These are phyloP conservation scores for Limonomyces culmigenus DNA, from an alignment of 1,284 basidiomycete species.

Conservation along the genomic window DNA sequence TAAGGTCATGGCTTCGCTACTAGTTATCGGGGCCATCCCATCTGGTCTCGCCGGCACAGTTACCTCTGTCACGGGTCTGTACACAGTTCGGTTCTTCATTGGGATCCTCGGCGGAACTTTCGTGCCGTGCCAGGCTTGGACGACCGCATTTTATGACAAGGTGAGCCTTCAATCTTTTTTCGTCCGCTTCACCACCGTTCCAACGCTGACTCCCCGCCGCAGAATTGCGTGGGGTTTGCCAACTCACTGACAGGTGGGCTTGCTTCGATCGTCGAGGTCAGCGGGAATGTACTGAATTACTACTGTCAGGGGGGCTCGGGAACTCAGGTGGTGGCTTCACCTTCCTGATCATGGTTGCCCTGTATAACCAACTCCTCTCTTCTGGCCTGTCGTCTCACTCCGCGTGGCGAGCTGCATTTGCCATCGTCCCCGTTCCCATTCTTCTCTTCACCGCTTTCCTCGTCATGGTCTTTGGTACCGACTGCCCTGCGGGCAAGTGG, in stretches of 20 bases:
- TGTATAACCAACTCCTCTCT: slow-evolving; percentile 26
- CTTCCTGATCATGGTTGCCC: slow-evolving; percentile 41
- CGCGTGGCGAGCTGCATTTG: slow-evolving; percentile 43
- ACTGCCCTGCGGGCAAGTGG: slow-evolving; percentile 48
- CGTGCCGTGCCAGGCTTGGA: slow-evolving; percentile 42
- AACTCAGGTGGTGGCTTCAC: slow-evolving; percentile 34
- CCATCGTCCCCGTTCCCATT: slow-evolving; percentile 39
- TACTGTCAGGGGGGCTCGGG: too few relatives aligned
- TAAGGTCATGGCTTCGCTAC: slow-evolving; percentile 40
- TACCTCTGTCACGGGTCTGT: slow-evolving; percentile 24
- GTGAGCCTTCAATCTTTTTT: too few relatives aligned
- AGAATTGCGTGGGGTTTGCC: not conserved
- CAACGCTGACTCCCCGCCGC: not conserved
- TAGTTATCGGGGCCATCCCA: slow-evolving; percentile 45
- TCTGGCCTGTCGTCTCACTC: slow-evolving; percentile 24
- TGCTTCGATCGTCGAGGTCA: not conserved
- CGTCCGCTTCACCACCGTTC: slow-evolving; percentile 18
- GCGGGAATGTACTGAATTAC: slow-evolving; percentile 31
- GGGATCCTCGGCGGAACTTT: slow-evolving; percentile 43
- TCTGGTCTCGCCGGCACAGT: slow-evolving; percentile 43
- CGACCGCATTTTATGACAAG: slow-evolving; percentile 43
- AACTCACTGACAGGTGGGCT: too few relatives aligned
- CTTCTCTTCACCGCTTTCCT: slow-evolving; percentile 27
- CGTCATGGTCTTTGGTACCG: slow-evolving; percentile 34
- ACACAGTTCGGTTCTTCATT: slow-evolving; percentile 35